These are phyloP conservation scores for Phytophthora megakarya DNA, from an alignment of 352 stramenopile species.

Conservation along the genomic window DNA sequence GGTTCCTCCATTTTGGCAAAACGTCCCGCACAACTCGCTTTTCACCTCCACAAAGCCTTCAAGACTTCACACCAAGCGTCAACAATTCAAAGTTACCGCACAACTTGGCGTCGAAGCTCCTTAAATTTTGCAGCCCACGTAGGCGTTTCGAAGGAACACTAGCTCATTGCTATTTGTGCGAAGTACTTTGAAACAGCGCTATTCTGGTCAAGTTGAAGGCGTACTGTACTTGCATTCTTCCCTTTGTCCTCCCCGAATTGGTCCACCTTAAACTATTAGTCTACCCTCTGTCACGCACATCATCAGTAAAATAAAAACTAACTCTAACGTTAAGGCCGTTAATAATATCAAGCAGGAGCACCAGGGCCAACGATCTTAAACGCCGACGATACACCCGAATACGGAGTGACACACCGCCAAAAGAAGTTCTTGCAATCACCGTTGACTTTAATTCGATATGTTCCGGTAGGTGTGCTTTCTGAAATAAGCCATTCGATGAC, in stretches of 20 bases:
- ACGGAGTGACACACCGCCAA: constrained; percentile 47
- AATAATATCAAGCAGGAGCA: constrained; percentile 14
- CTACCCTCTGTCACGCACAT: neutral
- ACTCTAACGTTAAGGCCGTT: neutral
- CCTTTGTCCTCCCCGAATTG: neutral
- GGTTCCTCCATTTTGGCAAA: constrained; percentile 27
- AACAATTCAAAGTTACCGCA: neutral
- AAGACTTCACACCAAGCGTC: neutral
- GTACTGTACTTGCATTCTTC: neutral
- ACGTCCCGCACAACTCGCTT: neutral
- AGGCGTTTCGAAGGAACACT: constrained; percentile 13
- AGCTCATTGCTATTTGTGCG: constrained; percentile 6
- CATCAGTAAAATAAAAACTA: constrained; percentile 1
- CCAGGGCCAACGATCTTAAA: constrained; percentile 49
- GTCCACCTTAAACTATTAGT: neutral
- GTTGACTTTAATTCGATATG: constrained; percentile 83
- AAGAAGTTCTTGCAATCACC: constrained; percentile 79
- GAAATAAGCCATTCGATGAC: constrained; percentile 78
- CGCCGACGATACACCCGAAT: constrained; percentile 60
- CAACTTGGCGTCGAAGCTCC: neutral
- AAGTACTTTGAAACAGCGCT: neutral
- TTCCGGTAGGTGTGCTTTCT: constrained; percentile 43
- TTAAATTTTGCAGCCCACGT: neutral
- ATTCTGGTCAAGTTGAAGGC: constrained; percentile 9
- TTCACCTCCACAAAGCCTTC: neutral